These are phyloP conservation scores for Graphilbum fragrans DNA, from an alignment of 2,329 filamentous ascomycete genomes.

Conservation along the genomic window DNA sequence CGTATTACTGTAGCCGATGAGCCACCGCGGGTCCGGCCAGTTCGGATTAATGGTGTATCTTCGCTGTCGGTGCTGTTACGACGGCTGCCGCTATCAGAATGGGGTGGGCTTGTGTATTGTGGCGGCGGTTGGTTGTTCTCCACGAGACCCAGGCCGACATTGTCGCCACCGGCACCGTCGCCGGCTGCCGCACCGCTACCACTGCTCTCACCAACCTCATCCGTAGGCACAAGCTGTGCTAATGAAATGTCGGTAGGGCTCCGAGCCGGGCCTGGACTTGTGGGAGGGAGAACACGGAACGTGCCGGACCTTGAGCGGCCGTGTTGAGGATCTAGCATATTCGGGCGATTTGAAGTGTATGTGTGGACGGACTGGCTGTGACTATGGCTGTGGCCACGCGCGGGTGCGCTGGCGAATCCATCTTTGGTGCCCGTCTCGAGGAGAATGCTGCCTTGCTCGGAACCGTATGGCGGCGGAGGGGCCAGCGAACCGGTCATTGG, in stretches of 20 bases:
- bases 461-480: constrained; percentile 91
- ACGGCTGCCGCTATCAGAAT: constrained; percentile 44
- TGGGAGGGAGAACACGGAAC: constrained; percentile 61
- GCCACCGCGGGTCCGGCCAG: constrained; percentile 35
- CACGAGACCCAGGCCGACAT: constrained; percentile 33
- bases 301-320: constrained; percentile 66
- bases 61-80: constrained; percentile 48
- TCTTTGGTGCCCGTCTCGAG: constrained; percentile 71
- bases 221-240: constrained; percentile 63
- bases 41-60: constrained; percentile 36
- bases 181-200: constrained; percentile 16
- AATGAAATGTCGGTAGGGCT: constrained; percentile 95
- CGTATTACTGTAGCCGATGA: constrained; percentile 29
- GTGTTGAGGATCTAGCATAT: constrained; percentile 47
- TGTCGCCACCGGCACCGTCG: constrained; percentile 11
- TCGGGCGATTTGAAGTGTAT: constrained; percentile 23
- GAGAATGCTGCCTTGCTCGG: constrained; percentile 91
- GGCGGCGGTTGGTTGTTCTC: constrained; percentile 54
- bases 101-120: constrained; percentile 55
- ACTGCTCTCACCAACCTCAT: constrained; percentile 62
- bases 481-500: constrained; percentile 92
- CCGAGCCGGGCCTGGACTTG: constrained; percentile 77
- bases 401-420: constrained; percentile 29
- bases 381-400: constrained; percentile 30
- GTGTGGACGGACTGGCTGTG: constrained; percentile 33